These are phyloP conservation scores for Dioszegia crocea DNA, from an alignment of 768 basidiomycete species.

Conservation along the genomic window DNA sequence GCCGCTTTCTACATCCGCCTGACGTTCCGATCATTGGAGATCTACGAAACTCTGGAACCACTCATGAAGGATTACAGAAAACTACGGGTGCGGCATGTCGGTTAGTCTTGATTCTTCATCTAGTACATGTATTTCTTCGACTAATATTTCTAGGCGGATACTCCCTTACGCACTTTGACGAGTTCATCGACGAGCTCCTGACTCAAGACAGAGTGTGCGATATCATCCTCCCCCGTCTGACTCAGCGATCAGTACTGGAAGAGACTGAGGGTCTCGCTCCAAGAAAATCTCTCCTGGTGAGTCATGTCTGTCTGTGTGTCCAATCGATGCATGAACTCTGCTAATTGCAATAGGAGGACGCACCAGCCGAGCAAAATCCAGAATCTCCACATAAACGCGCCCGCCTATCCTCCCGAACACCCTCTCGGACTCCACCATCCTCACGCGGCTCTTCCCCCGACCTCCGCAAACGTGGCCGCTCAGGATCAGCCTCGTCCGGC, in stretches of 20 bases:
- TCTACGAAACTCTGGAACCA: slow-evolving; percentile 90
- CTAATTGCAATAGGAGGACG: slow-evolving; percentile 23
- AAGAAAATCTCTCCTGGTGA: slow-evolving; percentile 65
- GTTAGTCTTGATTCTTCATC: slow-evolving; percentile 60
- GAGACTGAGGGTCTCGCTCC: slow-evolving; percentile 73
- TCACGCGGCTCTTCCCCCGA: slow-evolving; percentile 26
- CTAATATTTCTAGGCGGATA: slow-evolving; percentile 64
- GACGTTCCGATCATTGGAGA: slow-evolving; percentile 84
- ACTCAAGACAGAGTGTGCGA: slow-evolving; percentile 92
- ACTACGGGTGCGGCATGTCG: slow-evolving; percentile 70
- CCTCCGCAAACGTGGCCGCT: slow-evolving; percentile 10
- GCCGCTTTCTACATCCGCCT: slow-evolving; percentile 92
- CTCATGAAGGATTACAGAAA: slow-evolving; percentile 91
- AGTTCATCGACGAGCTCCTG: slow-evolving; percentile 78
- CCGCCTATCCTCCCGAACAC: slow-evolving; percentile 25
- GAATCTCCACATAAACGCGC: slow-evolving; percentile 16
- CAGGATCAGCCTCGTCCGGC: slow-evolving; percentile 16
- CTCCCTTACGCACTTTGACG: slow-evolving; percentile 79
- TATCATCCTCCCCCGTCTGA: slow-evolving; percentile 85
- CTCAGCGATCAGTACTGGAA: slow-evolving; percentile 79
- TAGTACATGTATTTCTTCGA: neutral
- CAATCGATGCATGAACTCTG: neutral
- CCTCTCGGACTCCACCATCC: slow-evolving; percentile 27
- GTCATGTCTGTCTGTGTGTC: slow-evolving; percentile 10
- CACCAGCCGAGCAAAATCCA: neutral